Evolutionary conservation across 1,284 basidiomycete species (phyloP).

Genomic region (Anthracocystis walkeri): DNA sequence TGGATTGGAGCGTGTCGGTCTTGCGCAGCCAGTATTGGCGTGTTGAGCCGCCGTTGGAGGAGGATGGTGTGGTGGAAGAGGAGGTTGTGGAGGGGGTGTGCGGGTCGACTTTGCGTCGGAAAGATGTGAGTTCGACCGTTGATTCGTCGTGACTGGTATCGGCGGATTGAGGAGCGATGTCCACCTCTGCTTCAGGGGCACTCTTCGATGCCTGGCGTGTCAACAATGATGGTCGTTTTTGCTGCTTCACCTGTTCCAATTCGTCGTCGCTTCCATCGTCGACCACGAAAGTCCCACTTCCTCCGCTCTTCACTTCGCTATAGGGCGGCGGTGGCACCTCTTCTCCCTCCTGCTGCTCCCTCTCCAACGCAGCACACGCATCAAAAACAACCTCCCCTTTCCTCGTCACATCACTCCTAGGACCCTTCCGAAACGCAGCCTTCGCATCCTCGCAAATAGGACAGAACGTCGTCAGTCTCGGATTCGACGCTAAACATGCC

Average conservation of each 20-base stretch:
- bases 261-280: slow-evolving; percentile 14
- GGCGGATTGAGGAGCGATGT: slow-evolving; percentile 4
- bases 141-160: neutral
- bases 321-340: slow-evolving; percentile 29
- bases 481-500: slow-evolving; percentile 25
- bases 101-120: slow-evolving; percentile 25
- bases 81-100: slow-evolving; percentile 2
- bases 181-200: slow-evolving; percentile 26
- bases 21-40: slow-evolving; percentile 48
- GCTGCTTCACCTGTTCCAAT: neutral
- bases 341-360: slow-evolving; percentile 3
- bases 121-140: neutral
- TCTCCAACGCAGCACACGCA: slow-evolving; percentile 9
- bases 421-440: slow-evolving; percentile 48
- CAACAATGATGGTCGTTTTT: slow-evolving; percentile 9
- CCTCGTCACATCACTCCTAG: slow-evolving; percentile 45
- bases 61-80: slow-evolving; percentile 12
- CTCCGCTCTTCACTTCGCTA: slow-evolving; percentile 6
- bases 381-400: slow-evolving; percentile 50
- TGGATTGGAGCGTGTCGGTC: slow-evolving; percentile 42
- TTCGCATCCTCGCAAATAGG: slow-evolving; percentile 52
- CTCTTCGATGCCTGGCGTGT: slow-evolving; percentile 27
- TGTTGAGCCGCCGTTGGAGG: too few species aligned
- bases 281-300: slow-evolving; percentile 21
- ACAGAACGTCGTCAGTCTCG: slow-evolving; percentile 50